Conservation (phyloP, 768 basidiomycete species). For the Naganishia kalamii region DNA sequence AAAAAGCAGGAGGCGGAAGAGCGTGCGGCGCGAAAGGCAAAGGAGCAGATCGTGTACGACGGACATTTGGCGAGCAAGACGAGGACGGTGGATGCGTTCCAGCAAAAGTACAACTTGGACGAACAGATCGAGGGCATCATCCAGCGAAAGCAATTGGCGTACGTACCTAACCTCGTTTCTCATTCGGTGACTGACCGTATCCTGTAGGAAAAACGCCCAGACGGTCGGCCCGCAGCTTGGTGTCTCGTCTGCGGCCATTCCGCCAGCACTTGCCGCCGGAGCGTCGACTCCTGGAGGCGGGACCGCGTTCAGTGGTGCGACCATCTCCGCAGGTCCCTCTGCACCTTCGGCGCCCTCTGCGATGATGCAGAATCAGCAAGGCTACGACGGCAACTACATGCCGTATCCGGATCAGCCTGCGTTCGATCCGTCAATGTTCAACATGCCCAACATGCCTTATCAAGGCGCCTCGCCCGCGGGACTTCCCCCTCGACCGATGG, state of each 20-base stretch:
- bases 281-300: slow-evolving; percentile 46
- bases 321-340: slow-evolving; percentile 79
- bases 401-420: slow-evolving; percentile 21
- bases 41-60: slow-evolving; percentile 96
- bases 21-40: slow-evolving; percentile 69
- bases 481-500: slow-evolving; percentile 16
- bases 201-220: slow-evolving; percentile 42
- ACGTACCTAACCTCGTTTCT: slow-evolving; percentile 54
- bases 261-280: slow-evolving; percentile 64
- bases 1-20: slow-evolving; percentile 72
- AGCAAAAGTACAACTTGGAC: slow-evolving; percentile 86
- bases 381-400: slow-evolving; percentile 18
- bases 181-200: not conserved
- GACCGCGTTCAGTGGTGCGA: slow-evolving; percentile 66
- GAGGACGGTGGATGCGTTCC: slow-evolving; percentile 85
- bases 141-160: slow-evolving; percentile 80
- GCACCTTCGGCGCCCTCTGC: slow-evolving; percentile 22
- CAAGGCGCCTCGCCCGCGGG: slow-evolving; percentile 17
- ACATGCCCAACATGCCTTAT: slow-evolving; percentile 17
- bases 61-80: slow-evolving; percentile 94
- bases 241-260: slow-evolving; percentile 57
- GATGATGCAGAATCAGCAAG: not conserved
- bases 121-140: slow-evolving; percentile 98
- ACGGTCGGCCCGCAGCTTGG: slow-evolving; percentile 84
- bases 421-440: slow-evolving; percentile 26